phyloP scores from a whole-genome alignment of 495 filamentous ascomycete species.

The Neurospora hispaniola region DNA sequence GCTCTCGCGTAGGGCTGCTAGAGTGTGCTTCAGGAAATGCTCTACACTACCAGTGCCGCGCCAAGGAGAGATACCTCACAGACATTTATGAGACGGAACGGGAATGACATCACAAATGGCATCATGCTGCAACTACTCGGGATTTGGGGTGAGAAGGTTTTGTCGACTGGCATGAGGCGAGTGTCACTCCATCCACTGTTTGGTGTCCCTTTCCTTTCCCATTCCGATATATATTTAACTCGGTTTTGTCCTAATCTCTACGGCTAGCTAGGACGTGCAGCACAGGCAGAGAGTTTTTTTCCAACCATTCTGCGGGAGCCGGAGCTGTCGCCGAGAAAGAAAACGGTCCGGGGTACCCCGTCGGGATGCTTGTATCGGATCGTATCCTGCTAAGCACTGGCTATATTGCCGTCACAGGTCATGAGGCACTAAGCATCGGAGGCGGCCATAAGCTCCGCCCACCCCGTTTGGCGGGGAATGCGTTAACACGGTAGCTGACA shows the following conservation, averaged over 20 bases:
- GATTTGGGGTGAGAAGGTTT: not conserved
- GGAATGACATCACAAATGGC: not conserved
- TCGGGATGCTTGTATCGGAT: not conserved
- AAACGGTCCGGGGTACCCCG: not conserved
- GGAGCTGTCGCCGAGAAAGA: not conserved
- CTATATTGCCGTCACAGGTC: not conserved
- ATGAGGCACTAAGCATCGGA: not conserved
- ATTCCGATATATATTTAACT: not conserved
- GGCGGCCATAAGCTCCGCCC: not conserved
- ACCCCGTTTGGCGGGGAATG: not conserved
- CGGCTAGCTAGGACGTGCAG: not conserved
- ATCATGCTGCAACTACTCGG: not conserved
- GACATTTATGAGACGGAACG: not conserved
- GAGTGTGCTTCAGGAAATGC: not conserved
- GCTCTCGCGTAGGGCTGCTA: not conserved
- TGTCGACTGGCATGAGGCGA: not conserved
- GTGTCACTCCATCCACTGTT: not conserved
- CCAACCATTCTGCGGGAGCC: not conserved
- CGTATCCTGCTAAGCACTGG: not conserved
- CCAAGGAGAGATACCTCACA: not conserved
- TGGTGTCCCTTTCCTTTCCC: not conserved
- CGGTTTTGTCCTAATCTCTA: not conserved
- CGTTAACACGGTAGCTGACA: not conserved
- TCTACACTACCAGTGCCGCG: not conserved
- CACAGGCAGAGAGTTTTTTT: not conserved